Conservation (phyloP, 176 grass and related monocot species). For the Canna indica region DNA sequence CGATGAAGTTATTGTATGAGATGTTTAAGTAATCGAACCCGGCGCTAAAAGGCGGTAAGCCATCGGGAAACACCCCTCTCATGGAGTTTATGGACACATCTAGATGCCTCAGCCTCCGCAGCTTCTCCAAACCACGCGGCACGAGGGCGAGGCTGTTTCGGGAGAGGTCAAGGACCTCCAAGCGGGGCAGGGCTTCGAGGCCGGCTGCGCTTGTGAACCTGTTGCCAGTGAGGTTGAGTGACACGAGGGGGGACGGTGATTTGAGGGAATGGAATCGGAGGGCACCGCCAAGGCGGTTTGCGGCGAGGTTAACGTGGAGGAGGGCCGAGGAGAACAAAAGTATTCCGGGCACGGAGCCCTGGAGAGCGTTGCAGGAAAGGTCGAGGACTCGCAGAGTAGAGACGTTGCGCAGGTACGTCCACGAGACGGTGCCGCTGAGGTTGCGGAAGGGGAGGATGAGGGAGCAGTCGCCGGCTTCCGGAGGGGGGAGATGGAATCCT, state of each 20-base stretch:
- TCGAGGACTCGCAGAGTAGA: constrained; percentile 39
- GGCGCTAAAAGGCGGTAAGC: constrained; percentile 36
- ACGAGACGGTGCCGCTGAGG: constrained; percentile 42
- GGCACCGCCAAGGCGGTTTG: constrained; percentile 33
- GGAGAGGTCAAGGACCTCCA: constrained; percentile 42
- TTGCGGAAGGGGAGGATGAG: constrained; percentile 29
- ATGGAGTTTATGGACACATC: constrained; percentile 53
- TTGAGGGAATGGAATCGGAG: constrained; percentile 26
- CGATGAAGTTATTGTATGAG: constrained; percentile 69
- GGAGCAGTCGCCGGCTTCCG: constrained; percentile 13
- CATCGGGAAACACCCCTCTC: constrained; percentile 34
- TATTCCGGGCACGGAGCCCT: constrained; percentile 23
- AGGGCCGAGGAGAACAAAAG: constrained; percentile 55
- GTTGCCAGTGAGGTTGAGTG: constrained; percentile 48
- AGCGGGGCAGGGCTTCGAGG: constrained; percentile 15
- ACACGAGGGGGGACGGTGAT: background rate
- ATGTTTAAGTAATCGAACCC: constrained; percentile 39
- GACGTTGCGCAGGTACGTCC: constrained; percentile 37
- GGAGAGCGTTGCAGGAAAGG: constrained; percentile 61
- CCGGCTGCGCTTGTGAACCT: constrained; percentile 30
- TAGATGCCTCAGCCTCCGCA: constrained; percentile 23
- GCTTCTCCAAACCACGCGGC: constrained; percentile 24
- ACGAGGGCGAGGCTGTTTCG: constrained; percentile 26
- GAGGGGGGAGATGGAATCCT: constrained; percentile 20
- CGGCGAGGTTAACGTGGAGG: constrained; percentile 37